These are phyloP conservation scores for Marasmius tenuissimus DNA, from an alignment of 1,284 basidiomycete species.

Conservation along the genomic window DNA sequence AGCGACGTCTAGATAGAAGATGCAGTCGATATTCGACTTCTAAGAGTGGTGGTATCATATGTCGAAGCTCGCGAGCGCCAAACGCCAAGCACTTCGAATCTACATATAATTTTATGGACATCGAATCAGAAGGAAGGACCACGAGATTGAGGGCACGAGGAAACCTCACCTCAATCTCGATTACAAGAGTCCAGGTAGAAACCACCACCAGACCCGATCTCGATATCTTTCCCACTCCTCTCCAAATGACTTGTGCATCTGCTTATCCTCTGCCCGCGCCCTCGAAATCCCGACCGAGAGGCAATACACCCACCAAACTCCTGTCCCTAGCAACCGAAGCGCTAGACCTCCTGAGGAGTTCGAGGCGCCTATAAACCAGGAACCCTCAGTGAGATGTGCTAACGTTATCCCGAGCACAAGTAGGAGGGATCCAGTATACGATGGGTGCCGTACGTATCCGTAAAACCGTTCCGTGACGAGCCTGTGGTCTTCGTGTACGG, in stretches of 20 bases:
- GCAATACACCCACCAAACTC: slow-evolving; percentile 53
- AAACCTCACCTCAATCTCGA: too few relatives aligned
- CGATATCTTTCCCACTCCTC: slow-evolving; percentile 54
- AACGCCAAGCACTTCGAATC: too few relatives aligned
- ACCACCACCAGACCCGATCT: slow-evolving; percentile 50
- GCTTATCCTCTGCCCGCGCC: slow-evolving; percentile 52
- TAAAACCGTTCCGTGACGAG: slow-evolving; percentile 16
- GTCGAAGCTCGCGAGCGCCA: too few relatives aligned
- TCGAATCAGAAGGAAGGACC: too few relatives aligned
- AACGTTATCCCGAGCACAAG: slow-evolving; percentile 15
- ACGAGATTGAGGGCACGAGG: too few relatives aligned
- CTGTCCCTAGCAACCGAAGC: slow-evolving; percentile 13
- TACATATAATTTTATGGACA: too few relatives aligned
- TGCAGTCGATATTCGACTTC: too few relatives aligned
- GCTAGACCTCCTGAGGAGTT: slow-evolving; percentile 13
- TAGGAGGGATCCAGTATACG: slow-evolving; percentile 18
- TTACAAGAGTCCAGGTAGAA: slow-evolving; percentile 43
- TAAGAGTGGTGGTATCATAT: too few relatives aligned
- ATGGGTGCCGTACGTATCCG: slow-evolving; percentile 15
- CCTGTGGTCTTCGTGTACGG: slow-evolving; percentile 14
- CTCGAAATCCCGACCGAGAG: slow-evolving; percentile 48
- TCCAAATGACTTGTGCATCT: slow-evolving; percentile 49
- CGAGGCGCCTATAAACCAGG: slow-evolving; percentile 53
- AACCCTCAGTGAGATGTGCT: slow-evolving; percentile 43
- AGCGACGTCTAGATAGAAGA: too few relatives aligned